These are phyloP conservation scores for Cryptococcus neoformans DNA, from an alignment of 1,284 basidiomycete species.

Conservation along the genomic window DNA sequence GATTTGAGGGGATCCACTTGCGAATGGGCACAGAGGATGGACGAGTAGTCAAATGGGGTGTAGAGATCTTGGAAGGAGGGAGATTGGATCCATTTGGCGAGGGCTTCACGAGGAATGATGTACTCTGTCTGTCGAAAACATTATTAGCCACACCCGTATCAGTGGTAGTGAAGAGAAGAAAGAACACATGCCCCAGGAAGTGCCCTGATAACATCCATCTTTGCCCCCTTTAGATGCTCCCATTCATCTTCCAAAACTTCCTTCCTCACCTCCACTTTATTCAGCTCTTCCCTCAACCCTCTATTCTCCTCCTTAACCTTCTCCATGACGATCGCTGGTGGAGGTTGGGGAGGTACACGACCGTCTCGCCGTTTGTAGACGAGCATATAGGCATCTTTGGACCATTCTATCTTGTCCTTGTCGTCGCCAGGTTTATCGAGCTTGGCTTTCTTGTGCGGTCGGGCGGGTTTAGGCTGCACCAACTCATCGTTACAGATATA, in stretches of 20 bases:
- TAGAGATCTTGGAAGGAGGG: constrained; percentile 13
- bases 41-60: constrained; percentile 16
- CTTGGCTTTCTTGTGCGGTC: constrained; percentile 20
- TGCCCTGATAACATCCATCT: constrained; percentile 19
- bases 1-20: constrained; percentile 23
- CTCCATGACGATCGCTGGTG: constrained; percentile 57
- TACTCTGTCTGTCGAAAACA: constrained; percentile 25
- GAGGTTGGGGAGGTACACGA: constrained; percentile 31
- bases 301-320: constrained; percentile 60
- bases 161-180: neutral
- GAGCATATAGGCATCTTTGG: constrained; percentile 88
- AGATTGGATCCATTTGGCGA: constrained; percentile 26
- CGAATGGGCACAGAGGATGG: constrained; percentile 26
- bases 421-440: constrained; percentile 8
- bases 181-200: constrained; percentile 27
- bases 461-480: constrained; percentile 19
- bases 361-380: constrained; percentile 63
- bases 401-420: constrained; percentile 39
- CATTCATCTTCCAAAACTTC: constrained; percentile 17
- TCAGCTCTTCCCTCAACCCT: constrained; percentile 8
- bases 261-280: constrained; percentile 8
- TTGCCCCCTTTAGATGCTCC: constrained; percentile 16
- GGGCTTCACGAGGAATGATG: constrained; percentile 25
- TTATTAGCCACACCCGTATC: neutral
- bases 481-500: constrained; percentile 83